A percentile compares a stretch with the other conserved stretches of the same genome.
These are phyloP conservation scores for Talaromyces wortmannii DNA, from an alignment of 495 filamentous ascomycete species.

Conservation along the genomic window DNA sequence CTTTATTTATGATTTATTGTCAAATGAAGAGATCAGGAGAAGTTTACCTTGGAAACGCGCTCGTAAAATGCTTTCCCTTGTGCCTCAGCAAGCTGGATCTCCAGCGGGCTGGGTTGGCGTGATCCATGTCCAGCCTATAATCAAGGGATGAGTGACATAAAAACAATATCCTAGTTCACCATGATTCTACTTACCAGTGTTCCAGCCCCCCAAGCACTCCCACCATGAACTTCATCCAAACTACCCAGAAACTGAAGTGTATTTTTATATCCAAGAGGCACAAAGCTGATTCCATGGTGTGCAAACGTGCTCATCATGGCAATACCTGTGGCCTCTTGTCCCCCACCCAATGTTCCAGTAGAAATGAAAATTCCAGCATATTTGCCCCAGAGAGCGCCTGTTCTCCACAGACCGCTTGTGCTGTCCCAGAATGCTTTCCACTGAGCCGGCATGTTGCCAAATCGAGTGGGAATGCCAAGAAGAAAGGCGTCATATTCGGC, in stretches of 20 bases:
- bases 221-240: constrained; percentile 73
- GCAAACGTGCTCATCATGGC: constrained; percentile 79
- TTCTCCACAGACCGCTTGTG: constrained; percentile 65
- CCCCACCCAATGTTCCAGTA: constrained; percentile 75
- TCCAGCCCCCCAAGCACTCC: constrained; percentile 88
- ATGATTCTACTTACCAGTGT: constrained; percentile 60
- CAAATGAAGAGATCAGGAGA: constrained; percentile 53
- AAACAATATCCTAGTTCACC: neutral
- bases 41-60: constrained; percentile 62
- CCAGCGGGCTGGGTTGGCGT: constrained; percentile 64
- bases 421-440: constrained; percentile 90
- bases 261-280: constrained; percentile 88
- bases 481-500: constrained; percentile 83
- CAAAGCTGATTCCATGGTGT: constrained; percentile 94
- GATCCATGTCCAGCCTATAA: constrained; percentile 56
- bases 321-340: constrained; percentile 84
- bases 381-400: constrained; percentile 83
- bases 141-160: neutral
- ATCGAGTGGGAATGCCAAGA: constrained; percentile 92
- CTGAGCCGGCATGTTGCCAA: constrained; percentile 96
- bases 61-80: constrained; percentile 88
- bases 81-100: constrained; percentile 67
- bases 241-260: constrained; percentile 62
- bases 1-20: too few species aligned
- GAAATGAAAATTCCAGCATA: constrained; percentile 88